Conservation (phyloP, 148 eudicot genomes). For the Rhododendron simsii region DNA sequence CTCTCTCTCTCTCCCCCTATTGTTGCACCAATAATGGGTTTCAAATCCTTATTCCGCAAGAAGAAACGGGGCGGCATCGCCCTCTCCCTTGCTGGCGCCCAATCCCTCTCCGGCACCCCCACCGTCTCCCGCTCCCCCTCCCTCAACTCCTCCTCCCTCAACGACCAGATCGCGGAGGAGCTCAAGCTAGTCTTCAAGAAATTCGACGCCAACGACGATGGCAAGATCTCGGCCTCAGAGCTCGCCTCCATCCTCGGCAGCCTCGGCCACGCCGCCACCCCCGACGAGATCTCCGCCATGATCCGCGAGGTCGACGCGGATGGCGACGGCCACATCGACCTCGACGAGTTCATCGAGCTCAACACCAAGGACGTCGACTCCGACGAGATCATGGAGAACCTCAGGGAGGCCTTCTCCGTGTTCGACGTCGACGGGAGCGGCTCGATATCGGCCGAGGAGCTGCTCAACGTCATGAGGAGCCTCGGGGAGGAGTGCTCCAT, state of each 20-base stretch:
- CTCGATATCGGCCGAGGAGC: conserved; percentile 36
- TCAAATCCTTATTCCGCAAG: conserved; percentile 17
- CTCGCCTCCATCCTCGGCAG: conserved; percentile 34
- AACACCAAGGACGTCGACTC: conserved; percentile 41
- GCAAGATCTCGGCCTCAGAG: conserved; percentile 44
- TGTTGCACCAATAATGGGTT: conserved; percentile 12
- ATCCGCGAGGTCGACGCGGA: conserved; percentile 38
- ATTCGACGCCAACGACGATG: conserved; percentile 59
- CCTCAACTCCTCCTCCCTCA: neutral
- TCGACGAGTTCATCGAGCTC: conserved; percentile 40
- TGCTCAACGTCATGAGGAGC: conserved; percentile 34
- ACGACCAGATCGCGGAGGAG: conserved; percentile 34
- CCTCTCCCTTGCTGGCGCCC: neutral
- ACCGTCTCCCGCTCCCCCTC: conserved; percentile 11
- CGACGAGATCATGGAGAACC: conserved; percentile 32
- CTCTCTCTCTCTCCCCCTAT: neutral
- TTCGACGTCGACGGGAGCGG: conserved; percentile 49
- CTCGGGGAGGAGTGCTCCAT: conserved; percentile 43
- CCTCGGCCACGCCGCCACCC: conserved; percentile 32
- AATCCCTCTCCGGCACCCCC: conserved; percentile 1
- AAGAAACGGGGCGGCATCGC: conserved; percentile 11
- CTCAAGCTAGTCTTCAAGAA: conserved; percentile 48
- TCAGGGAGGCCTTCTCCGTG: conserved; percentile 39
- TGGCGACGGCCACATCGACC: conserved; percentile 50
- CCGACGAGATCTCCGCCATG: conserved; percentile 28